Percentiles rank a stretch among this genome's conserved stretches.
phyloP scores from a whole-genome alignment of 192 early-diverging fungal species.

The Coemansia sp. region DNA sequence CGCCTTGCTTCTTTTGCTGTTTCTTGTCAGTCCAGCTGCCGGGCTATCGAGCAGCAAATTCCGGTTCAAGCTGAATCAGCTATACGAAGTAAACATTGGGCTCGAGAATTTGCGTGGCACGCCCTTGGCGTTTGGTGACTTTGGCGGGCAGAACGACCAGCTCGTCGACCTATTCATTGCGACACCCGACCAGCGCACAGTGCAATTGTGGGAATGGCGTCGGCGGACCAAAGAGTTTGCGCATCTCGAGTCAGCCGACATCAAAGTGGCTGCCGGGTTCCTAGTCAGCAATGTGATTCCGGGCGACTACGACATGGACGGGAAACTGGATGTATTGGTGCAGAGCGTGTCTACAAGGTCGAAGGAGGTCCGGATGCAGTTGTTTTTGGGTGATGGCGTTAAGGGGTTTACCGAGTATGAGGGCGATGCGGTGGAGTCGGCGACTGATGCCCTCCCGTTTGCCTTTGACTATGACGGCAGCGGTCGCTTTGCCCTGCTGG shows the following conservation, averaged over 20 bases:
- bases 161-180: conserved; percentile 77
- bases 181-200: conserved; percentile 61
- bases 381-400: conserved; percentile 71
- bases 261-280: conserved; percentile 39
- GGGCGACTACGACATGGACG: conserved; percentile 89
- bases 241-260: conserved; percentile 52
- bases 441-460: conserved; percentile 24
- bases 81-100: conserved; percentile 62
- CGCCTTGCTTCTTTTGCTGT: background rate
- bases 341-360: conserved; percentile 57
- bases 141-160: conserved; percentile 68
- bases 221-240: conserved; percentile 50
- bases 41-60: conserved; percentile 36
- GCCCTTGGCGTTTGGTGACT: conserved; percentile 82
- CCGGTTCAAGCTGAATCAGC: conserved; percentile 55
- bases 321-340: conserved; percentile 76
- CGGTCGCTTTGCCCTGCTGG: conserved; percentile 8
- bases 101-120: conserved; percentile 66
- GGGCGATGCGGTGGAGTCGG: conserved; percentile 14
- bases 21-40: background rate
- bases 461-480: conserved; percentile 34
- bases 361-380: conserved; percentile 59
- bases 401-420: conserved; percentile 56
- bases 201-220: conserved; percentile 72
- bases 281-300: conserved; percentile 73